A percentile compares a stretch with the other conserved stretches of the same genome.
Conservation (phyloP, 441 rosid genomes). For the Mallotus repandus region DNA sequence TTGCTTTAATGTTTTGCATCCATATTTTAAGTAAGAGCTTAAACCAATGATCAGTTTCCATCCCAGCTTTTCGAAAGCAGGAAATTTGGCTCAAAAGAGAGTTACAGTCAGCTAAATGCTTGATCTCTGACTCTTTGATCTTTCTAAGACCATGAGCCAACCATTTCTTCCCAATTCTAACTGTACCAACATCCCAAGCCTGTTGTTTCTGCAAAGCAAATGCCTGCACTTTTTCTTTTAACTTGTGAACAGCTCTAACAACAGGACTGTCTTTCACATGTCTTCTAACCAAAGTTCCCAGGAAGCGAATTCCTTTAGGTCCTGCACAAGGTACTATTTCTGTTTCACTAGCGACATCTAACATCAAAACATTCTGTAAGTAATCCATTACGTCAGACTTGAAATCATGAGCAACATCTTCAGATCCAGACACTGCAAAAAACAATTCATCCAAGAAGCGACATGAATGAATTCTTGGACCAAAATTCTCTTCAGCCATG, state of each 20-base stretch:
- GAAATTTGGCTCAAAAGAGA: constrained; percentile 75
- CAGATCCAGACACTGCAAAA: constrained; percentile 69
- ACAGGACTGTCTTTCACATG: constrained; percentile 58
- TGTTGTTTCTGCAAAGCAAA: constrained; percentile 74
- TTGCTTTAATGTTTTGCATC: constrained; percentile 67
- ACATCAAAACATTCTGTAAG: constrained; percentile 45
- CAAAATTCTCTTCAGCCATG: constrained; percentile 25
- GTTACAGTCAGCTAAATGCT: constrained; percentile 60
- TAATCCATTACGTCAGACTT: constrained; percentile 54
- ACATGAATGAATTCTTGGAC: constrained; percentile 59
- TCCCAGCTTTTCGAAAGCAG: constrained; percentile 72
- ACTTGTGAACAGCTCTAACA: constrained; percentile 75
- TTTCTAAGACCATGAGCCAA: constrained; percentile 84
- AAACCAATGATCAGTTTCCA: constrained; percentile 97
- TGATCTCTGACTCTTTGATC: constrained; percentile 95
- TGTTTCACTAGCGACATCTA: constrained; percentile 52
- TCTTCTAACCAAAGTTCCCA: constrained; percentile 66
- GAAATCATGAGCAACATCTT: constrained; percentile 55
- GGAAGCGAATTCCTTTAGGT: constrained; percentile 53
- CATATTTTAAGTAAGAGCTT: constrained; percentile 70
- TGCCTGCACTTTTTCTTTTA: constrained; percentile 74
- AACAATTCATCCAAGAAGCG: constrained; percentile 88
- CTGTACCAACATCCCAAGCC: constrained; percentile 78
- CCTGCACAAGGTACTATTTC: constrained; percentile 48
- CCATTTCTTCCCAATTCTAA: constrained; percentile 89